Base-by-base conservation (phyloP, 2,329 filamentous ascomycete genomes). In the Penicillium sp. region DNA sequence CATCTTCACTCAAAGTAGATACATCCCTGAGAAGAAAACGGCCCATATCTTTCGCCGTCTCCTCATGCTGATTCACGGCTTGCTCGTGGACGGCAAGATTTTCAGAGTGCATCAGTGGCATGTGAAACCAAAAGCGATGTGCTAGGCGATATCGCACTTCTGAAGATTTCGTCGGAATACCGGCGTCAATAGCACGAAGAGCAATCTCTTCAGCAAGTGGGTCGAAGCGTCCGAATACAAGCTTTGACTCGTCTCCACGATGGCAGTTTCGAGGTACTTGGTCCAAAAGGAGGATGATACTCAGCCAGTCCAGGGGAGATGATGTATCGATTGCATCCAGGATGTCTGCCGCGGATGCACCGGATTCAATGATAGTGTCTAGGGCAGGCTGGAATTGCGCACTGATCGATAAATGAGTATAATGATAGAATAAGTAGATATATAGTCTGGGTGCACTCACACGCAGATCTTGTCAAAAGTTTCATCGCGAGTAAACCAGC, bases 241-340 rank as follows among this genome's bases (percentile, higher is more conserved):
- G 64, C 0, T 66, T 71, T 3, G 78, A 72, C 26, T 85, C 74
- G 0, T 78, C 75, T 0, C 79, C 82, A 15, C 88, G 85, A 75
- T 84, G 87, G 65, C 85, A 80, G 70, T 90, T 89, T 2, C 88
- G 83, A 0, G 87, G 80, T 45, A 89, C 79, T 69, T 90, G 88
- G 64, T 90, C 88, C 2, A 90, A 80, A 2, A 90, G 78, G 2
- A 90, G 67, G 5, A 87, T 68, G 0, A 89, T 71, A 49, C 81
- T 79, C 2, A 90, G 75, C 70, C 69, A 72, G 8, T 62, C 58
- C 6, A 66, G 44, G 0, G 70, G 59, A 0, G 62, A 63, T 2
- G 55, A 58, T 10, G 62, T 59, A 38, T 65, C 66, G 7, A 69
- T 47, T 17, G 63, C 53, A 24, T 64, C 53, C 3, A 71, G 50